Evolutionary conservation across 805 yeast species (phyloP).

Genomic region (Candida koratica): DNA sequence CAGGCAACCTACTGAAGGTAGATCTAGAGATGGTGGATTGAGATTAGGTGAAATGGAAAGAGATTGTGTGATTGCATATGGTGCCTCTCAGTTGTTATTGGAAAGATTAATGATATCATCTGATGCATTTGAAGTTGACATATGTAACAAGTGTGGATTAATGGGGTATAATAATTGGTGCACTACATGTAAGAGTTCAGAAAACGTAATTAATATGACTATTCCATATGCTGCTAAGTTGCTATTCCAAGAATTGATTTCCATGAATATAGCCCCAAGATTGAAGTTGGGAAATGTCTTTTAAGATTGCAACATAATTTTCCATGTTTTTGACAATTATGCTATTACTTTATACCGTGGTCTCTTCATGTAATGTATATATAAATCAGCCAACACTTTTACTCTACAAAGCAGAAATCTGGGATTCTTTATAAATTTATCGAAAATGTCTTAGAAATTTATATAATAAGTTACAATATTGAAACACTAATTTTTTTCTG

Average conservation of each 20-base stretch:
- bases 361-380: no score
- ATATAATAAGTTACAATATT: no score
- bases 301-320: constrained; percentile 19
- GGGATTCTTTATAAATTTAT: no score
- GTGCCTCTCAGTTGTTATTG: constrained; percentile 89
- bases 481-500: neutral
- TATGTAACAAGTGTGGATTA: constrained; percentile 89
- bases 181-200: constrained; percentile 89
- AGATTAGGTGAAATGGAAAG: constrained; percentile 99
- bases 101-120: constrained; percentile 96
- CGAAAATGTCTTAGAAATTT: no score
- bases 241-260: constrained; percentile 90
- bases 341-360: no score
- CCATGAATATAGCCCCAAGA: constrained; percentile 99
- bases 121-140: constrained; percentile 96
- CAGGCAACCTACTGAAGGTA: constrained; percentile 98
- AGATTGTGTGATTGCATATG: constrained; percentile 98
- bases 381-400: no score
- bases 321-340: no score
- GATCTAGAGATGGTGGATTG: constrained; percentile 98
- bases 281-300: constrained; percentile 85
- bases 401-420: no score
- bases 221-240: constrained; percentile 99
- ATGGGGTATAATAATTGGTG: constrained; percentile 99
- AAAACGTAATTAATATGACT: constrained; percentile 84